Conservation (phyloP, 345 rosid genomes). For the Moricandia moricandioides region DNA sequence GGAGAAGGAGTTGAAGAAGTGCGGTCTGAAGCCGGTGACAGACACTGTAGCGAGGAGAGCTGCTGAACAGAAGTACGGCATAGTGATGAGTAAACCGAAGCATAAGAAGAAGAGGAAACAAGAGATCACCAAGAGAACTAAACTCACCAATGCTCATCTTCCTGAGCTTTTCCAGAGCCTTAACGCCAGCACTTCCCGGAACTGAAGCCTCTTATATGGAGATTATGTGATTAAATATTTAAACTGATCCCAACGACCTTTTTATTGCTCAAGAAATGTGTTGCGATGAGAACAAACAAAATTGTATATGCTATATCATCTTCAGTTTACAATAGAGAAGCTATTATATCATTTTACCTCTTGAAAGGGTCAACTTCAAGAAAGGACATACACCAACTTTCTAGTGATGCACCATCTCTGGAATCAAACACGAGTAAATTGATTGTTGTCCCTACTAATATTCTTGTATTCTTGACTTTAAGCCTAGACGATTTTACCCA, state of each 20-base stretch:
- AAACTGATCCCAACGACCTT: background rate
- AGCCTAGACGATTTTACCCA: too few species aligned
- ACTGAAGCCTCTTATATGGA: background rate
- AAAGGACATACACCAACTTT: background rate
- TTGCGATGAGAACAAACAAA: background rate
- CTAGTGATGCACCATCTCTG: too few species aligned
- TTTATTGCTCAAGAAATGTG: background rate
- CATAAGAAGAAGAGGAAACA: slow-evolving; percentile 74
- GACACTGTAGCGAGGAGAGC: slow-evolving; percentile 77
- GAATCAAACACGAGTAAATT: too few species aligned
- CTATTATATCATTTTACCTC: background rate
- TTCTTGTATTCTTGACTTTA: too few species aligned
- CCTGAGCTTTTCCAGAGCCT: slow-evolving; percentile 62
- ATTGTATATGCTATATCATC: background rate
- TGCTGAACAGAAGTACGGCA: slow-evolving; percentile 62
- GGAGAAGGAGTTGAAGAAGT: slow-evolving; percentile 72
- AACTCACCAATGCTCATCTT: slow-evolving; percentile 79
- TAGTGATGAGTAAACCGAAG: slow-evolving; percentile 47
- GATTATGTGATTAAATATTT: background rate
- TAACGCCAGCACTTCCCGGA: slow-evolving; percentile 24
- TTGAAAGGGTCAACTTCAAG: background rate
- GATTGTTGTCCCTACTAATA: too few species aligned
- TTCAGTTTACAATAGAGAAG: background rate
- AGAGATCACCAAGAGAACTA: slow-evolving; percentile 76
- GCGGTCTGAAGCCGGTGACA: slow-evolving; percentile 77